These are phyloP conservation scores for Clitopilus hobsonii DNA, from an alignment of 768 basidiomycete species.

Conservation along the genomic window DNA sequence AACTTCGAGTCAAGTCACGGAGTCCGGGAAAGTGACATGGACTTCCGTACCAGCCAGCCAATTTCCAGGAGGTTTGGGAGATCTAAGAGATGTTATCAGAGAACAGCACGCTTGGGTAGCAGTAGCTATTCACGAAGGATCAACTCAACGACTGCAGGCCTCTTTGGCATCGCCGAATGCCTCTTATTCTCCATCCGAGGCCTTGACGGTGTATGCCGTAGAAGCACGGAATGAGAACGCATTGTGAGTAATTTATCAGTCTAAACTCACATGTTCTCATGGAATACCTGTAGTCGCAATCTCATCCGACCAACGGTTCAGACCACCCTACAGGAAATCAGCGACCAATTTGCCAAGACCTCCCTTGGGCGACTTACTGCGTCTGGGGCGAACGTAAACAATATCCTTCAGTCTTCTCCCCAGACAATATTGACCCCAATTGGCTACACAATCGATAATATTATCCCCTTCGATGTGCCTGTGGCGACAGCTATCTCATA, in stretches of 20 bases:
- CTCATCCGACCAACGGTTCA: slow-evolving; percentile 29
- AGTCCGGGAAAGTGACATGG: slow-evolving; percentile 23
- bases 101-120: slow-evolving; percentile 50
- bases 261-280: neutral
- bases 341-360: slow-evolving; percentile 24
- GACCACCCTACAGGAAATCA: slow-evolving; percentile 28
- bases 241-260: slow-evolving; percentile 36
- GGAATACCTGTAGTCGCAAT: slow-evolving; percentile 20
- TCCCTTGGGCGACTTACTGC: slow-evolving; percentile 20
- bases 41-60: slow-evolving; percentile 25
- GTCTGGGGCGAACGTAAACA: slow-evolving; percentile 20
- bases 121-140: slow-evolving; percentile 37
- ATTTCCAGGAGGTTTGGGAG: slow-evolving; percentile 36
- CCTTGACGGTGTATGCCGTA: slow-evolving; percentile 42
- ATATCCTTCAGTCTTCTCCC: slow-evolving; percentile 42
- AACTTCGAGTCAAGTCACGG: slow-evolving; percentile 24
- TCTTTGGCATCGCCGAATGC: slow-evolving; percentile 33
- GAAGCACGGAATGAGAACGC: slow-evolving; percentile 56
- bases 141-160: slow-evolving; percentile 28
- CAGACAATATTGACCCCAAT: slow-evolving; percentile 45
- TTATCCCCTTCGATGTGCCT: slow-evolving; percentile 54
- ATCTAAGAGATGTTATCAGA: slow-evolving; percentile 42
- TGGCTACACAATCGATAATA: slow-evolving; percentile 41
- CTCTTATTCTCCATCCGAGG: slow-evolving; percentile 40
- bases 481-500: slow-evolving; percentile 50